A percentile compares a stretch with the other conserved stretches of the same genome.
Conservation (phyloP, 2,329 filamentous ascomycete species). For the Sporothrix brunneoviolacea region DNA sequence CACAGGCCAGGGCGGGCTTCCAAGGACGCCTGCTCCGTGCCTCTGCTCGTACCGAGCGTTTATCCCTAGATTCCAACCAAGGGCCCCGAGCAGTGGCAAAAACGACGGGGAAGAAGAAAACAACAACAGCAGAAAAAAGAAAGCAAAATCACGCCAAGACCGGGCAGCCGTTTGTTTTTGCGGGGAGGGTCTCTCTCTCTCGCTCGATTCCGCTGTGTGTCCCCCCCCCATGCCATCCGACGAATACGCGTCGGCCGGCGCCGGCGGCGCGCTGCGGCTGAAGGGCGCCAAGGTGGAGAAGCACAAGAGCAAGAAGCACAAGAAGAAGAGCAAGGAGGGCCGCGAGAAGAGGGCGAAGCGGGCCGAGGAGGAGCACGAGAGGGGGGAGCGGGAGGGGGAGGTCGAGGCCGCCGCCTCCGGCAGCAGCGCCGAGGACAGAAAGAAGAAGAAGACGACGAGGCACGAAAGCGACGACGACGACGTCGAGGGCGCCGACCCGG, state of each 20-base stretch:
- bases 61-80: no score
- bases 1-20: no score
- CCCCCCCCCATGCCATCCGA: constrained; percentile 55
- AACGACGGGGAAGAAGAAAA: no score
- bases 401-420: background rate
- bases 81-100: no score
- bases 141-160: no score
- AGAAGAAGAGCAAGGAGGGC: constrained; percentile 18
- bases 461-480: constrained; percentile 12
- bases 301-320: constrained; percentile 53
- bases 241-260: constrained; percentile 61
- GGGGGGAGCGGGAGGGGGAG: background rate
- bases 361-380: constrained; percentile 20
- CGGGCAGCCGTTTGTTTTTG: constrained; percentile 1
- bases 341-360: constrained; percentile 19
- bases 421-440: background rate
- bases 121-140: no score
- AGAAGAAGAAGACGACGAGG: constrained; percentile 11
- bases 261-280: constrained; percentile 74
- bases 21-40: no score
- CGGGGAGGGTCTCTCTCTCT: background rate
- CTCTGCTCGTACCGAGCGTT: no score
- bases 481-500: constrained; percentile 23
- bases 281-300: constrained; percentile 66
- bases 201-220: background rate